Conservation (phyloP, 2,329 filamentous ascomycete species). For the Colletotrichum sansevieriae region DNA sequence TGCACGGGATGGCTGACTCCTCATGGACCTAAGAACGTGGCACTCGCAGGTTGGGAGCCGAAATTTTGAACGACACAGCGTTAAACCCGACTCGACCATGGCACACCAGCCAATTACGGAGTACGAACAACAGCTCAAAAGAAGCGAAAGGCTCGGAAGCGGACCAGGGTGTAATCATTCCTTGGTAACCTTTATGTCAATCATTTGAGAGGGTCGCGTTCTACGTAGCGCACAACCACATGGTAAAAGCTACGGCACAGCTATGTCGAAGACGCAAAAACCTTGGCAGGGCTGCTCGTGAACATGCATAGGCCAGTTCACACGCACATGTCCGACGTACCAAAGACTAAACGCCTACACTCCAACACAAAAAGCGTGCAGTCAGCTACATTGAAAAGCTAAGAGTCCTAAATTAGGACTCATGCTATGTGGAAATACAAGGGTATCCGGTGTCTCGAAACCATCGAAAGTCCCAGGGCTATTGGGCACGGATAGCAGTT, state of each 20-base stretch:
- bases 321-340: background rate
- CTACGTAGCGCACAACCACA: background rate
- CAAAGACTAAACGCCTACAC: background rate
- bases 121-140: slow-evolving; percentile 9
- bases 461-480: too few species aligned
- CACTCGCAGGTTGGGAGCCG: slow-evolving; percentile 11
- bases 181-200: too few species aligned
- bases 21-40: slow-evolving; percentile 20
- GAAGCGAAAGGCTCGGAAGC: background rate
- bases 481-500: background rate
- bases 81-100: slow-evolving; percentile 23
- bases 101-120: background rate
- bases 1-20: slow-evolving; percentile 19
- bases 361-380: background rate
- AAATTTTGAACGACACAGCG: slow-evolving; percentile 1
- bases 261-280: slow-evolving; percentile 2
- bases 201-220: background rate
- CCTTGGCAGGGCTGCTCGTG: background rate
- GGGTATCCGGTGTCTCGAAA: too few species aligned
- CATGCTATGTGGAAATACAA: too few species aligned
- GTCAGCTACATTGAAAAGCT: too few species aligned
- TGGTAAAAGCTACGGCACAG: background rate
- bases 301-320: background rate
- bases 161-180: too few species aligned
- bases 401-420: too few species aligned